Evolutionary conservation across 2,329 filamentous ascomycete genomes (phyloP), one percentile per base, ranked within the genome.

Genomic region (Truncatella angustata): DNA sequence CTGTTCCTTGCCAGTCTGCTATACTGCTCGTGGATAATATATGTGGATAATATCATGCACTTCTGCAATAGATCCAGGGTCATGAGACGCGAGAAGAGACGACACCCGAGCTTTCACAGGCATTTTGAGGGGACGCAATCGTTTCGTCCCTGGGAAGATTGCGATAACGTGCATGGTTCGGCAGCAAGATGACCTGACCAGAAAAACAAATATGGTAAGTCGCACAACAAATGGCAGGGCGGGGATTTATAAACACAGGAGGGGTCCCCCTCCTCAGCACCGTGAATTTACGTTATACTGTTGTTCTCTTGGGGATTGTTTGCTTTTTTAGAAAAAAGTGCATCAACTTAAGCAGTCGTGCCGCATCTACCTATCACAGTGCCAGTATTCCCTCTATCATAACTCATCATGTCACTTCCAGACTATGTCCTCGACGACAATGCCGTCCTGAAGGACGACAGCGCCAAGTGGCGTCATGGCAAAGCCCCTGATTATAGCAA

Each of bases 401-500:
- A 9, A 21, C 2, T n/a, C 21, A 43, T 9, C 16, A 43, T 43
- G 40, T 30, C 23, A 1, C 51, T 59, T 20, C 58, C 57, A 1
- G 58, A 61, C 35, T 61, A 60, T 23, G 54, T 61, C 51, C 55
- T 54, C 5, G 52, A 60, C 32, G 45, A 51, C 11, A 50, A 61
- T 43, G 59, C 58, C 9, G 59, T 61, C 5, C 21, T 60, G 26
- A 51, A 54, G n/a, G 58, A 75, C 47, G 81, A 85, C 45, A 66
- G 75, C 10, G 79, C 77, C 11, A 72, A 74, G 49, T 87, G 84
- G 84, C 73, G 84, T 44, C 80, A 85, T 65, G 81, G 81, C 10
- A 67, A 68, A 50, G 74, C 80, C 34, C 85, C 85, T 1, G 83
- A 87, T 62, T 88, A 88, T 66, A 76, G 73, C 35, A 85, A 83